These are phyloP conservation scores for Pseudogymnoascus sp. DNA, from an alignment of 2,329 filamentous ascomycete species.

Conservation along the genomic window DNA sequence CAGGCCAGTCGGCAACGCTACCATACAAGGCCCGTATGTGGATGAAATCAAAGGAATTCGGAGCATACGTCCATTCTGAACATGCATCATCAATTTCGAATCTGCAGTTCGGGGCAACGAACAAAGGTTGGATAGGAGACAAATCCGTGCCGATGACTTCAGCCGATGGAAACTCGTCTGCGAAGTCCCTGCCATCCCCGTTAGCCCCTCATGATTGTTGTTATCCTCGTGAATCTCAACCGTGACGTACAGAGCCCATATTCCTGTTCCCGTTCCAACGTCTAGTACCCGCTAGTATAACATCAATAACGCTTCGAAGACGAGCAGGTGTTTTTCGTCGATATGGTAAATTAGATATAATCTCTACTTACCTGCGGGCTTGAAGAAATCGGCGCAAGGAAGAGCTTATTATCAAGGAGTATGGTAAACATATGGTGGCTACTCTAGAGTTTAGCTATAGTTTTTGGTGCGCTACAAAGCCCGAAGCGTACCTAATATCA, in stretches of 20 bases:
- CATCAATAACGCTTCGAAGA: background rate
- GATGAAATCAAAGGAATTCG: no score
- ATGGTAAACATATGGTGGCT: constrained; percentile 21
- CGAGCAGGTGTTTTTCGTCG: background rate
- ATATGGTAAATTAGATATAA: background rate
- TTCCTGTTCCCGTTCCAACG: constrained; percentile 35
- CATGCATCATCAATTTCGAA: no score
- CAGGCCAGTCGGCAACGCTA: background rate
- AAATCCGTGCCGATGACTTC: no score
- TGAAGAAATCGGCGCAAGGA: constrained; percentile 24
- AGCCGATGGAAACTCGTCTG: no score
- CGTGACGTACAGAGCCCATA: constrained; percentile 34
- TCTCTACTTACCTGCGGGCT: constrained; percentile 17
- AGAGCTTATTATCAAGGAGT: constrained; percentile 19
- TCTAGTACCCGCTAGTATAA: constrained; percentile 26
- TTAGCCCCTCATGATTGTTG: constrained; percentile 26
- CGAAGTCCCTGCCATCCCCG: constrained; percentile 15
- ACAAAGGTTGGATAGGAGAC: constrained; percentile 25
- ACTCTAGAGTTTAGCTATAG: background rate
- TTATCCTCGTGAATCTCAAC: constrained; percentile 24
- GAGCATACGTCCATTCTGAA: no score
- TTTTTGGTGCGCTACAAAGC: background rate
- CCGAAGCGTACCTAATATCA: constrained; percentile 15
- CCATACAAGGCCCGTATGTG: no score
- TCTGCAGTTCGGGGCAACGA: constrained; percentile 42